Percentiles rank a stretch among this genome's conserved stretches.
Conservation (phyloP, 768 basidiomycete species). For the Pholiota molesta region DNA sequence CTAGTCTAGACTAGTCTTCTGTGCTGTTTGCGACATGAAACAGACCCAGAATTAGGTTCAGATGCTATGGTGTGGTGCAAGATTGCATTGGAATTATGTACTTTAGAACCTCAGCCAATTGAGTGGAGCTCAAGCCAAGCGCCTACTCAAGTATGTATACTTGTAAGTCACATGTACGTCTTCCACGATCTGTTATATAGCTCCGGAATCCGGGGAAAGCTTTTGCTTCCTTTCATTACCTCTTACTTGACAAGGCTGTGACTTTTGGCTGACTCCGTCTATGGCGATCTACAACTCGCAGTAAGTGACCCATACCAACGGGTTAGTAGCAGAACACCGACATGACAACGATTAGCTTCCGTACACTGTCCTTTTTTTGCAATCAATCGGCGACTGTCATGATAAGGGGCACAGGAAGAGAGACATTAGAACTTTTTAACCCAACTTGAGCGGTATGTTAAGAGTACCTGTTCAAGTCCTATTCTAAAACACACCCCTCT, state of each 20-base stretch:
- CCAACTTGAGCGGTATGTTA: background rate
- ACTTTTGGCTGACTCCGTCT: background rate
- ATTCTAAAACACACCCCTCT: background rate
- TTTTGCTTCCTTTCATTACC: background rate
- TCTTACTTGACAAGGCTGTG: background rate
- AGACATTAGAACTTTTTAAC: background rate
- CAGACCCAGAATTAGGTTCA: background rate
- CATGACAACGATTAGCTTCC: constrained; percentile 4
- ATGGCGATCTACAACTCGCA: background rate
- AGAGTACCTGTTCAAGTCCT: background rate
- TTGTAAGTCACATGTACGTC: background rate
- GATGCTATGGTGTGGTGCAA: background rate
- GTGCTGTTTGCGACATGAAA: background rate
- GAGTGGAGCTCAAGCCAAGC: background rate
- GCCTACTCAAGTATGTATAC: too few species aligned
- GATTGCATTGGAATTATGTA: background rate
- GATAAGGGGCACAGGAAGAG: background rate
- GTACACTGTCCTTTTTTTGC: background rate
- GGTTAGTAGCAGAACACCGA: constrained; percentile 4
- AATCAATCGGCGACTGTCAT: background rate
- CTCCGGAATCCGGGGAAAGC: background rate
- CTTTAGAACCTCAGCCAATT: background rate
- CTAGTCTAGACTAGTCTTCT: background rate
- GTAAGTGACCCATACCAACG: constrained; percentile 3
- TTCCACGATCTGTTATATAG: background rate